Evolutionary conservation across 441 rosid genomes (phyloP).

Genomic region (Macaranga tanarius): DNA sequence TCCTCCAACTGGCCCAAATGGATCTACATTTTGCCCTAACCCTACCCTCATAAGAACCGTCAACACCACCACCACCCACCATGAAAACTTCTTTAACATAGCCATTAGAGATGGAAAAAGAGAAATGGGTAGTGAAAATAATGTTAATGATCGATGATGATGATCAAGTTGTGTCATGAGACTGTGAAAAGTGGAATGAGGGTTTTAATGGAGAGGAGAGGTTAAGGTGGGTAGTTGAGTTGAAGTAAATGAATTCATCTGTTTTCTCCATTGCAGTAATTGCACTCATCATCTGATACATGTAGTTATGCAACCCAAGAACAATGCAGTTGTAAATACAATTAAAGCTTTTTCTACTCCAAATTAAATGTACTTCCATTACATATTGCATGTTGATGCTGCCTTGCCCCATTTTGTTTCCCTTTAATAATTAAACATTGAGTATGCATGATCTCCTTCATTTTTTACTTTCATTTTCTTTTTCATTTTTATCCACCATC

Average conservation of each 20-base stretch:
- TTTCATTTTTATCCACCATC: too few species aligned
- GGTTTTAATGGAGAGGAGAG: slow-evolving; percentile 8
- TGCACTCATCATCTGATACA: background rate
- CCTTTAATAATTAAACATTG: too few species aligned
- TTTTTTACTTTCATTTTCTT: too few species aligned
- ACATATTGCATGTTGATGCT: too few species aligned
- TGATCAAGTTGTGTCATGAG: background rate
- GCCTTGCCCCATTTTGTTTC: too few species aligned
- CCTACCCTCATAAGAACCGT: slow-evolving; percentile 3
- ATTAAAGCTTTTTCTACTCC: too few species aligned
- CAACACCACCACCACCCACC: background rate
- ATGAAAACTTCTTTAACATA: background rate
- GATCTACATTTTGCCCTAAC: slow-evolving; percentile 35
- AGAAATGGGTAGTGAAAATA: background rate
- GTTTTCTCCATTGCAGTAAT: slow-evolving; percentile 19
- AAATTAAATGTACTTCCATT: too few species aligned
- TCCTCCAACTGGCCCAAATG: slow-evolving; percentile 27
- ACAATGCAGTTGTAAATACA: background rate
- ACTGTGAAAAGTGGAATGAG: background rate
- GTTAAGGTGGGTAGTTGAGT: slow-evolving; percentile 14
- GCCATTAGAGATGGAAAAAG: background rate
- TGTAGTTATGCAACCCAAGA: background rate
- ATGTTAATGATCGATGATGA: background rate
- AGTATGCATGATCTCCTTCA: too few species aligned
- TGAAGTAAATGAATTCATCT: slow-evolving; percentile 18